Base-by-base conservation (phyloP, 1,139 yeast genomes). In the Lodderomyces pseudojiufengensis region DNA sequence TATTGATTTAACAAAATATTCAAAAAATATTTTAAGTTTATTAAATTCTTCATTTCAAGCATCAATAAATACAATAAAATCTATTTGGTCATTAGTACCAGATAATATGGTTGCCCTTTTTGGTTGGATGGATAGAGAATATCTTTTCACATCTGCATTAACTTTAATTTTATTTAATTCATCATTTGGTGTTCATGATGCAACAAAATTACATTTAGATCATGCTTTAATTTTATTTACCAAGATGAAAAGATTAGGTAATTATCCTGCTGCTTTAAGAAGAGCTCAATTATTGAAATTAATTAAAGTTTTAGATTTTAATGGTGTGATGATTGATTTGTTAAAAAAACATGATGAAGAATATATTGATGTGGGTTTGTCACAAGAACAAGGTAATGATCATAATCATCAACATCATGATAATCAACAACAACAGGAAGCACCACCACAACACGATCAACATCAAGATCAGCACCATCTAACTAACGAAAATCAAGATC, bases 81-180 rank as follows among this genome's bases (percentile, higher is more conserved):
- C 84, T 1, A 65, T 84, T 4, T 81, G 90, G 85, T 79, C 83
- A 0, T 62, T 85, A 33, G 63, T 81, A 49, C 83, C 84, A 0
- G 83, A 80, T 39, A 81, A 82, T 45, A 80, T 83, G 84, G 82
- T 84, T 21, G 92, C 95, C 0, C 59, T 84, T 28, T 85, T 84
- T 62, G 95, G 95, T 1, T 85, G 88, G 69, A 83, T 85, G 87
- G 95, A 86, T 54, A 65, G 95, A 49, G 95, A 86, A 52, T 85
- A 85, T 54, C 62, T 84, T 22, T 85, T 84, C 55, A 83, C 92
- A 0, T 78, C 95, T 0, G 82, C 94, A 1, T 84, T 88, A 5
- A 85, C 95, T 0, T 62, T 85, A 37, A 76, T 84, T 10, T 61
- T 85, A 25, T 84, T 83, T 54, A 84, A 81, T 53, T 83, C 88